These are phyloP conservation scores for Volvox carteri DNA, from an alignment of 163 green algal genomes.

Conservation along the genomic window DNA sequence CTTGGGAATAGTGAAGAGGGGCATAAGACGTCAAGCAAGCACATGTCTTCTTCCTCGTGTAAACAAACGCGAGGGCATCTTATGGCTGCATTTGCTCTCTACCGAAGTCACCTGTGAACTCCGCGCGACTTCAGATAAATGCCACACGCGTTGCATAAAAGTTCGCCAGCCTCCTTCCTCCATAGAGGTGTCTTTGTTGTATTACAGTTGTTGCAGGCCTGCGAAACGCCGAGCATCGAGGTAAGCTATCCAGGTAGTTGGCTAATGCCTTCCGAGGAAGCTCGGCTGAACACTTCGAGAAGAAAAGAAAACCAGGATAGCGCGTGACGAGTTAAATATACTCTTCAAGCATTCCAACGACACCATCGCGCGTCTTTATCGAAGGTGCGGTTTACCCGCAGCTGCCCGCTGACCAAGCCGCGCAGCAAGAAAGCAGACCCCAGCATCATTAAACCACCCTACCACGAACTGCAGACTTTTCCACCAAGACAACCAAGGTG, in stretches of 20 bases:
- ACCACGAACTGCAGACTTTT: no score
- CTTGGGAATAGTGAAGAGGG: constrained; percentile 10
- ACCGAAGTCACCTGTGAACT: constrained; percentile 57
- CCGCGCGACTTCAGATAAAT: constrained; percentile 76
- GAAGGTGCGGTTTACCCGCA: neutral
- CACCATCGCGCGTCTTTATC: neutral
- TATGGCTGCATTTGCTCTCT: no score
- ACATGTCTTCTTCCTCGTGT: no score
- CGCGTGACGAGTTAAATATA: no score
- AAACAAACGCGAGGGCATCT: no score
- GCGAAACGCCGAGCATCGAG: neutral
- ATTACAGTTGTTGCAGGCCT: constrained; percentile 71
- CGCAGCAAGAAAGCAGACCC: neutral
- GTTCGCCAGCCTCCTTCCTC: constrained; percentile 63
- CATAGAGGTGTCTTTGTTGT: constrained; percentile 70
- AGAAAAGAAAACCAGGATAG: no score
- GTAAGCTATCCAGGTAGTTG: constrained; percentile 8
- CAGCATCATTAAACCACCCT: neutral
- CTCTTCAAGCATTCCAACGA: no score
- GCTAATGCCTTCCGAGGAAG: neutral
- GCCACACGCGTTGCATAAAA: constrained; percentile 76
- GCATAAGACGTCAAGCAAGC: no score
- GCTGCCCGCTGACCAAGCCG: neutral
- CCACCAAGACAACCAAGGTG: no score
- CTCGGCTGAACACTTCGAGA: no score